Conservation (phyloP, 2,329 filamentous ascomycete species). For the Neonectria ditissima region DNA sequence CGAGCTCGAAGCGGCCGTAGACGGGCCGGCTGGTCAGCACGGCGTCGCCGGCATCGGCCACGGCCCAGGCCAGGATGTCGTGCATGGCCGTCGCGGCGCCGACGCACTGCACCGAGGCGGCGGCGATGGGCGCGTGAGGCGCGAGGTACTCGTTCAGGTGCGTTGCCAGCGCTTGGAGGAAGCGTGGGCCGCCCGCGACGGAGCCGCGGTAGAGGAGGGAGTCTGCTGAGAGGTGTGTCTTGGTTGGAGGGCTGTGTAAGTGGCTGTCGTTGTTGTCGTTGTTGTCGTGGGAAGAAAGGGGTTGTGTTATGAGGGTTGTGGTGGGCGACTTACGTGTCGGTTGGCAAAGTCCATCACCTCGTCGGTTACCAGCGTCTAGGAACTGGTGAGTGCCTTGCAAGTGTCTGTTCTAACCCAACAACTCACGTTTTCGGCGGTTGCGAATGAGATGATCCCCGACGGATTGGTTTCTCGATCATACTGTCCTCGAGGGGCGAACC, state of each 20-base stretch:
- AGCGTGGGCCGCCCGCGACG: conserved; percentile 49
- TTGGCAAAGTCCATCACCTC: conserved; percentile 46
- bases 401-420: neutral
- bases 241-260: conserved; percentile 14
- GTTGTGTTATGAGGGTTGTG: neutral
- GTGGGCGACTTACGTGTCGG: conserved; percentile 44
- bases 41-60: conserved; percentile 54
- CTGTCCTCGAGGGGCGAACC: conserved; percentile 46
- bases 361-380: conserved; percentile 55
- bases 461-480: conserved; percentile 56
- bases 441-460: conserved; percentile 60
- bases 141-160: conserved; percentile 55
- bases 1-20: conserved; percentile 63
- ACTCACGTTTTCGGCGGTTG: conserved; percentile 60
- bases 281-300: too few species aligned
- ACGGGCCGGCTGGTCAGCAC: conserved; percentile 55
- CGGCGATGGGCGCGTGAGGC: conserved; percentile 45
- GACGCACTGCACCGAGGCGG: conserved; percentile 50
- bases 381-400: neutral
- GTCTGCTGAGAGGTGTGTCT: conserved; percentile 43
- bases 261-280: neutral
- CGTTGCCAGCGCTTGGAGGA: conserved; percentile 49
- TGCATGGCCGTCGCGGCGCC: conserved; percentile 55
- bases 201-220: conserved; percentile 54
- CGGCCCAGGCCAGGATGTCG: conserved; percentile 54